Evolutionary conservation across 1,284 basidiomycete species (phyloP), one percentile per base, ranked within the genome.

Genomic region (Pascua guehoae): DNA sequence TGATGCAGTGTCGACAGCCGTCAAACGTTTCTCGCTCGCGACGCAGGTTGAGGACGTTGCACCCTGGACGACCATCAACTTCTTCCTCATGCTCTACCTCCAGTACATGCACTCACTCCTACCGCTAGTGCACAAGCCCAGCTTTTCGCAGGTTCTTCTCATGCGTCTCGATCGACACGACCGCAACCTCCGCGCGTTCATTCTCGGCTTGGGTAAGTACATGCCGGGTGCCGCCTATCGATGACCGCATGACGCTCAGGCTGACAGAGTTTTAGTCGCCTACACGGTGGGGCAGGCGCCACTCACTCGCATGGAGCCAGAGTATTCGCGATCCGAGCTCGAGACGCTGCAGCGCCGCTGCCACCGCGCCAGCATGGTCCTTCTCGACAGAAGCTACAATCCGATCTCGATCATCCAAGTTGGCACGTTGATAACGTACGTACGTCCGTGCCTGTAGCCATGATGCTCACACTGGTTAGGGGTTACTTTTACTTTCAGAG

Each of bases 261-360:
- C 24, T 32, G 24, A 32, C 24, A 32, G 3, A 32, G 4, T 16
- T 2, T 8, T 39, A 53, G 65, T 66, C 15, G 63, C 61, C 12
- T 67, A 63, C 54, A 68, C 66, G 3, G 67, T 67, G 7, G 64
- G 62, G 17, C 65, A 69, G 55, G 61, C 58, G 12, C 67, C 65
- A 0, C 54, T 65, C 15, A 60, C 49, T 16, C 55, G 57, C 48
- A 65, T 67, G 61, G 51, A 54, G 32, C 61, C 62, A 4, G 53
- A 50, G 12, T 64, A 55, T 43, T 44, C 52, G 12, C 57, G 65
- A 4, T 41, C 47, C 4, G 56, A 66, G 36, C 56, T 68, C 5
- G 57, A 60, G 15, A 51, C 58, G 7, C 48, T 68, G 12, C 66
- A 66, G 41, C 53, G 59, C n/a, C 49, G 61, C 16, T 68, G 64